Conservation (phyloP, 768 basidiomycete species). For the Agaricus blazei region DNA sequence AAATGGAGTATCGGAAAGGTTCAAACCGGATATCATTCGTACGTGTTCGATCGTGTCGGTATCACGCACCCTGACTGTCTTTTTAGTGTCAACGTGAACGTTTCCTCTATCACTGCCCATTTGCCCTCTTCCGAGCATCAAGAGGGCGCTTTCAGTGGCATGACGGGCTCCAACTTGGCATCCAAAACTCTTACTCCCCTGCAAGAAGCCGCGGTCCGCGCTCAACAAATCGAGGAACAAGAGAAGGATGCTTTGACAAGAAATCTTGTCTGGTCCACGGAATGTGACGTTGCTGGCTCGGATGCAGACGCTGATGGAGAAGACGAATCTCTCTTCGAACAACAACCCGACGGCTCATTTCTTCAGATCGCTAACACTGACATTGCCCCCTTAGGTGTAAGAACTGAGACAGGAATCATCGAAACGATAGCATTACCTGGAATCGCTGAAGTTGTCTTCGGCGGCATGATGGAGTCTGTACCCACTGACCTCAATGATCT, state of each 20-base stretch:
- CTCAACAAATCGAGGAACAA: conserved; percentile 55
- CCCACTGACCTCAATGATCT: conserved; percentile 53
- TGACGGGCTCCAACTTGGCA: conserved; percentile 23
- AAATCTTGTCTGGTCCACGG: conserved; percentile 62
- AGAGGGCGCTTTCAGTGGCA: conserved; percentile 50
- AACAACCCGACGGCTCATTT: conserved; percentile 31
- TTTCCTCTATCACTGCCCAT: conserved; percentile 70
- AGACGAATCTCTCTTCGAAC: conserved; percentile 43
- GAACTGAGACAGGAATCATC: conserved; percentile 51
- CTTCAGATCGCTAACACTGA: conserved; percentile 20
- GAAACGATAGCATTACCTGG: conserved; percentile 31
- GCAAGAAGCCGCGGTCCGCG: conserved; percentile 50
- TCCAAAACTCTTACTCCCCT: conserved; percentile 45
- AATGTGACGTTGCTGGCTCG: conserved; percentile 40
- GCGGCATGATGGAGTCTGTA: conserved; percentile 44
- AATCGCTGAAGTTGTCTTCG: conserved; percentile 40
- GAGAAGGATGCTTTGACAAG: conserved; percentile 55
- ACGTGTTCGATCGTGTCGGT: conserved; percentile 14
- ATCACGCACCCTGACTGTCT: not conserved
- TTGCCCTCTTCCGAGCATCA: conserved; percentile 65
- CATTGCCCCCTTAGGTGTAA: conserved; percentile 48
- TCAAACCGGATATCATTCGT: conserved; percentile 74
- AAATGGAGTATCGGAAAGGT: conserved; percentile 63
- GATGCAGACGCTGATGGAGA: conserved; percentile 61
- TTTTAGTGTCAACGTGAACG: conserved; percentile 60